Evolutionary conservation across 2,329 filamentous ascomycete genomes (phyloP), one percentile per base, ranked within the genome.

Genomic region (Hirsutella thompsonii): DNA sequence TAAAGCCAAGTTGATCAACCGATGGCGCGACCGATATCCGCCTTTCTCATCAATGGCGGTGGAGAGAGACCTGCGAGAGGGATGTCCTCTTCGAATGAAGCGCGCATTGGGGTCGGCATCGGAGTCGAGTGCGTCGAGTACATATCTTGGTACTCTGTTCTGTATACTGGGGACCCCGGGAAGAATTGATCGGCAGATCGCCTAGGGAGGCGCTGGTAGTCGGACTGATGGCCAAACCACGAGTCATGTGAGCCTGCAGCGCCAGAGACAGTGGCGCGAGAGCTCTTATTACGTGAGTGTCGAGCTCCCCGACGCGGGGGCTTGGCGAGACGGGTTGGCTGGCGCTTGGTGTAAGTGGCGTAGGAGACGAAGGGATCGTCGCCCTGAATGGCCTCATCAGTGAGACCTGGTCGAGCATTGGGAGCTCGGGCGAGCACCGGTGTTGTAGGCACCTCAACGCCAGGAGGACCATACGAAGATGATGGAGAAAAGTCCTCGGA

Each of bases 351-450:
- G 10, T 64, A 60, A 8, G 68, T 76, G 1, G 70, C 32, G 10
- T 64, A 60, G 8, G 68, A 57, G 23, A 81, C 55, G 47, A 76
- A 81, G 3, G 77, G 73, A 36, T 71, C 69, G 43, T 74, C 76
- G 28, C 77, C 76, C 5, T 76, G 74, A 3, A 80, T 55, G 2
- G 68, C 57, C 49, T 79, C 74, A 46, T 81, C 76, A 2, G 77
- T 81, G 5, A 81, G 64, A 14, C 77, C 77, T 1, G 67, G 67
- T 18, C 76, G 64, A n/a, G 76, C 66, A 49, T 81, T 81, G 11
- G 77, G 76, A 6, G 77, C 77, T 37, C 69, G 64, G 11, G 76
- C 75, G 21, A 76, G 60, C 9, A 77, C 67, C 1, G 74, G 68
- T 3, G 70, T 62, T 20, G 62, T 57, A 1, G 70, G 69, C 8